Evolutionary conservation across 2,329 filamentous ascomycete species (phyloP).

Genomic region (Dendrostoma leiphaemia): DNA sequence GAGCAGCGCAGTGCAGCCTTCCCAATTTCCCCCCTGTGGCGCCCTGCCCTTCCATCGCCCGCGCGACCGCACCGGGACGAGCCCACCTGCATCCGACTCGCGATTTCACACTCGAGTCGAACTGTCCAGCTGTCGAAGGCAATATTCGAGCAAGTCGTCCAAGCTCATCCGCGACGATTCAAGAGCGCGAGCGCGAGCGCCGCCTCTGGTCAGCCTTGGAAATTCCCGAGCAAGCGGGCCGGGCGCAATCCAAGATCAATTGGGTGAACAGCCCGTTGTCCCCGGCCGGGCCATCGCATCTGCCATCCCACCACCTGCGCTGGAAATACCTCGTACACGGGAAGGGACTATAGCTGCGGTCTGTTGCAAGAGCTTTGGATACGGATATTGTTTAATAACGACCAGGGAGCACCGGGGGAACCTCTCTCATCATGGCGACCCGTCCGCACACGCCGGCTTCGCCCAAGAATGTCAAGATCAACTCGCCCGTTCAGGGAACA

Average conservation of each 20-base stretch:
- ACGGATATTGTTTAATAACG: neutral
- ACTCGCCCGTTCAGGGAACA: constrained; percentile 55
- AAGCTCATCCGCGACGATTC: neutral
- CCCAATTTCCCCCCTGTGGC: neutral
- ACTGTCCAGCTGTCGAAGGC: neutral
- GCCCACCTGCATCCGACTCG: neutral
- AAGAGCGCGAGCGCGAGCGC: neutral
- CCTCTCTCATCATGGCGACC: constrained; percentile 40
- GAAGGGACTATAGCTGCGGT: neutral
- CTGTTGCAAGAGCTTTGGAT: neutral
- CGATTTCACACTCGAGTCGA: neutral
- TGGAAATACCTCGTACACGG: neutral
- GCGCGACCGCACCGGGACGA: neutral
- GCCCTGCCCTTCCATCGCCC: neutral
- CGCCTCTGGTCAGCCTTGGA: neutral
- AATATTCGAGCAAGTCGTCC: neutral
- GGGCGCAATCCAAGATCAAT: constrained; percentile 5
- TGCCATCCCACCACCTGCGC: neutral
- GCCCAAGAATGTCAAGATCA: constrained; percentile 58
- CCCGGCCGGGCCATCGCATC: constrained; percentile 5
- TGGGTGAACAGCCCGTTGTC: constrained; percentile 10
- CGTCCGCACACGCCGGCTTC: constrained; percentile 50
- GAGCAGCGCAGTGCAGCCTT: neutral
- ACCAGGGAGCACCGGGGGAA: neutral
- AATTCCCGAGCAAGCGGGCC: constrained; percentile 7